Evolutionary conservation across 345 rosid genomes (phyloP).

Genomic region (Cardiospermum halicacabum): DNA sequence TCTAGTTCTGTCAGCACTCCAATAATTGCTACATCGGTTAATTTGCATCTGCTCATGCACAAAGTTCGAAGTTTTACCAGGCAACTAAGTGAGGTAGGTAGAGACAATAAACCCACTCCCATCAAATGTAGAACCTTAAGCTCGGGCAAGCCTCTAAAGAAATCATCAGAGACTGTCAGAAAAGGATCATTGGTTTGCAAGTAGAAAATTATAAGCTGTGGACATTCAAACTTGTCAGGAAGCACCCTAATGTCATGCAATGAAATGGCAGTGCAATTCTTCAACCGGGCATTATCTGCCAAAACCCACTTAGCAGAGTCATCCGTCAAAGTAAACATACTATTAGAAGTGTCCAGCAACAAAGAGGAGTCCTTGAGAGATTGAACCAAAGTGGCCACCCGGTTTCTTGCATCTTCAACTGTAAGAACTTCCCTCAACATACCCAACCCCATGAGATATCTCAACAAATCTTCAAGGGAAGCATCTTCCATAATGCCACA

Average conservation of each 20-base stretch:
- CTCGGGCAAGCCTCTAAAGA: constrained; percentile 4
- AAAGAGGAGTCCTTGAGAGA: constrained; percentile 23
- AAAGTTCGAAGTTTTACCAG: background rate
- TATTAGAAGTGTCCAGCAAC: background rate
- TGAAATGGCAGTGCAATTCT: background rate
- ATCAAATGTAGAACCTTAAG: constrained; percentile 13
- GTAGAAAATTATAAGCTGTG: background rate
- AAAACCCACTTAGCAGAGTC: background rate
- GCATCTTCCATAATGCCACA: background rate
- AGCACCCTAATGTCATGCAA: constrained; percentile 1
- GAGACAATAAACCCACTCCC: background rate
- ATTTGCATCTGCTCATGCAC: constrained; percentile 5
- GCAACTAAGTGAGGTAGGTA: constrained; percentile 17
- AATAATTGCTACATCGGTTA: constrained; percentile 12
- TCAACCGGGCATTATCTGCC: background rate
- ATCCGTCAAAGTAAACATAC: background rate
- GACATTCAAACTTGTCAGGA: constrained; percentile 11
- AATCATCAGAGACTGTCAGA: background rate
- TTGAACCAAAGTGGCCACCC: constrained; percentile 4
- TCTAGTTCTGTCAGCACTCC: constrained; percentile 16
- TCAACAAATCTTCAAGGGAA: constrained; percentile 11
- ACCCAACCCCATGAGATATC: constrained; percentile 22
- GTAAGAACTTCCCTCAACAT: constrained; percentile 1
- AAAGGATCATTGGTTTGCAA: background rate
- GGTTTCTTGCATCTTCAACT: constrained; percentile 4